These are phyloP conservation scores for Isabelozyma pseudorhagii DNA, from an alignment of 805 yeast species.

Conservation along the genomic window DNA sequence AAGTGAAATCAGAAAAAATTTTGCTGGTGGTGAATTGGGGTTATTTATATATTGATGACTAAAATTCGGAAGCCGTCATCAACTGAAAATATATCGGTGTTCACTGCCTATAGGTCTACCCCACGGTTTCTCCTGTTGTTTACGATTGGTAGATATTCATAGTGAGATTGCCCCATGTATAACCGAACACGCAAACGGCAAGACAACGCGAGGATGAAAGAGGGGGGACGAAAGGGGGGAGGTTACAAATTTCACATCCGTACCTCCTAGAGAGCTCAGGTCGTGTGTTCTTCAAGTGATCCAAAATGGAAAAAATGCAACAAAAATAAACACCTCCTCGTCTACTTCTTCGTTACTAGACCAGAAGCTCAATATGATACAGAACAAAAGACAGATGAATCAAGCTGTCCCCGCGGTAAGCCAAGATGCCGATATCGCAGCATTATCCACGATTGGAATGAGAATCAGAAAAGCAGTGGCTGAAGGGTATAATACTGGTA, in stretches of 20 bases:
- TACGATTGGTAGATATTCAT: not conserved
- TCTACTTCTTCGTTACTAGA: too few species aligned
- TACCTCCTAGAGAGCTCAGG: not conserved
- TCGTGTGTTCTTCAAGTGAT: not conserved
- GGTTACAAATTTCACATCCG: not conserved
- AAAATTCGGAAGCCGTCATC: not conserved
- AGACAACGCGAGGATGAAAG: not conserved
- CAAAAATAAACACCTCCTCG: too few species aligned
- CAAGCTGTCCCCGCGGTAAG: not conserved
- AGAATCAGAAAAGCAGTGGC: conserved; percentile 65
- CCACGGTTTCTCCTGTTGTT: not conserved
- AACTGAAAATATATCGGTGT: conserved; percentile 7
- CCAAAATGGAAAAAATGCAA: not conserved
- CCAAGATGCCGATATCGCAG: conserved; percentile 25
- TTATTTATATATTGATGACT: not conserved
- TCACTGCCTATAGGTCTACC: conserved; percentile 13
- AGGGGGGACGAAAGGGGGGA: not conserved
- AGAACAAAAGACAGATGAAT: conserved; percentile 31
- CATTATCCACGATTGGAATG: conserved; percentile 63
- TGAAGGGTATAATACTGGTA: conserved; percentile 49
- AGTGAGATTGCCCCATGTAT: not conserved
- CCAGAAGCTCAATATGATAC: not conserved
- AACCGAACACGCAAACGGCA: not conserved
- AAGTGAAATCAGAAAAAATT: not conserved
- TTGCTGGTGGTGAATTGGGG: not conserved